Conservation (phyloP, 1,284 basidiomycete species). For the Marasmius oreades region DNA sequence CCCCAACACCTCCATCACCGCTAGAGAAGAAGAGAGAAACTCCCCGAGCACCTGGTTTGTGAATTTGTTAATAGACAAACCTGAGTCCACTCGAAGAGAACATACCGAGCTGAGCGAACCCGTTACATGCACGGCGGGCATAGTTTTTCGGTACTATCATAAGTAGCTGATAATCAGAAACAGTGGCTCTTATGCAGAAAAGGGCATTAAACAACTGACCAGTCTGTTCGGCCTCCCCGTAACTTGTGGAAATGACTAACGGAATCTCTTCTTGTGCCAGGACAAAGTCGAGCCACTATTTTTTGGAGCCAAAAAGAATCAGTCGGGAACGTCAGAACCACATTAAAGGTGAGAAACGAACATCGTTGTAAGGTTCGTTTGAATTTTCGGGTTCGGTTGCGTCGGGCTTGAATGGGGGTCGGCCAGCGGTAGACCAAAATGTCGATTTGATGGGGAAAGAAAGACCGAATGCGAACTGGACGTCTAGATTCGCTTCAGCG, state of each 20-base stretch:
- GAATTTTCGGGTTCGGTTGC: slow-evolving; percentile 32
- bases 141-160: slow-evolving; percentile 54
- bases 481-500: slow-evolving; percentile 69
- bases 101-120: slow-evolving; percentile 60
- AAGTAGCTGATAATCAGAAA: neutral
- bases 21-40: slow-evolving; percentile 56
- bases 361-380: slow-evolving; percentile 65
- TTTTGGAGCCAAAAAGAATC: slow-evolving; percentile 7
- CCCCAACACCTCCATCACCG: slow-evolving; percentile 72
- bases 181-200: neutral
- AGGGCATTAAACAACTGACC: slow-evolving; percentile 33
- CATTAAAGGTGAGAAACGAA: slow-evolving; percentile 6
- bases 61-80: neutral
- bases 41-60: slow-evolving; percentile 47
- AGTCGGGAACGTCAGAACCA: slow-evolving; percentile 1
- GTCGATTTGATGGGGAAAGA: slow-evolving; percentile 45
- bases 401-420: slow-evolving; percentile 59
- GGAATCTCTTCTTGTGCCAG: slow-evolving; percentile 40
- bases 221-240: slow-evolving; percentile 69
- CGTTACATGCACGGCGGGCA: slow-evolving; percentile 57
- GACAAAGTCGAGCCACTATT: slow-evolving; percentile 64
- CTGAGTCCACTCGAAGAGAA: neutral
- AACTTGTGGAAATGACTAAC: slow-evolving; percentile 57
- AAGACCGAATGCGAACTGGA: slow-evolving; percentile 63
- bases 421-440: slow-evolving; percentile 61